Base-by-base conservation (phyloP, 108 stramenopile genomes). In the Pseudonitzschia multiseries region DNA sequence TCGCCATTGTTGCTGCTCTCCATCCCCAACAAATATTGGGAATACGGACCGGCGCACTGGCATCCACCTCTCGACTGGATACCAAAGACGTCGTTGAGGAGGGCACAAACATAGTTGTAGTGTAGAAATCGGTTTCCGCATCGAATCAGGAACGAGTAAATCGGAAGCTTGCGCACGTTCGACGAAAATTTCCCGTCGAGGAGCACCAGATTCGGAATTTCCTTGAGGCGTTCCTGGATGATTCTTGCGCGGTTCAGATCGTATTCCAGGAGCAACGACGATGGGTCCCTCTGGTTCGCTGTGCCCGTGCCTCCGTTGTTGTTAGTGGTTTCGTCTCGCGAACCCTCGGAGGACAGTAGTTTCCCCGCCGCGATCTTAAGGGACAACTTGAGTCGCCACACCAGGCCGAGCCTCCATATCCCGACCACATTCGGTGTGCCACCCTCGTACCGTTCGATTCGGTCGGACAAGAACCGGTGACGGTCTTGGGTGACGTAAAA, bases 21-120 rank as follows among this genome's bases (percentile, higher is more conserved):
- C 62, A 98, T 59, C 14, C 95, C 95, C n/a, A 97, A 79, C 48
- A 97, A 66, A 9, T 82, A 72, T 57, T 96, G 95, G 12, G 90
- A 86, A 60, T 91, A 97, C 0, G 95, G 96, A 26, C 97, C 97
- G 54, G 96, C 92, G 72, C 97, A 98, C 80, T 92, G 91, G 73
- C 97, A 98, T 14, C 97, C 97, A 29, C 95, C 95, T 9, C 97
- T 79, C 36, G 82, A 84, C 86, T 99, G 99, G 57, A 99, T 96
- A 5, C 99, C 99, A 76, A 98, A 99, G 14, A 99, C 76, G 84
- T 99, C 99, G 74, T 97, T 97, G 32, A 99, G 82, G 31, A 99
- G 76, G 29, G 96, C 96, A 57, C 96, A 96, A 46, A 99, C 99
- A 68, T 96, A 98, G 69, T 97, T 97, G 80, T 95, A 98, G 73